Evolutionary conservation across 371 early-diverging fungal genomes (phyloP).

Genomic region (Syncephalis fuscata): DNA sequence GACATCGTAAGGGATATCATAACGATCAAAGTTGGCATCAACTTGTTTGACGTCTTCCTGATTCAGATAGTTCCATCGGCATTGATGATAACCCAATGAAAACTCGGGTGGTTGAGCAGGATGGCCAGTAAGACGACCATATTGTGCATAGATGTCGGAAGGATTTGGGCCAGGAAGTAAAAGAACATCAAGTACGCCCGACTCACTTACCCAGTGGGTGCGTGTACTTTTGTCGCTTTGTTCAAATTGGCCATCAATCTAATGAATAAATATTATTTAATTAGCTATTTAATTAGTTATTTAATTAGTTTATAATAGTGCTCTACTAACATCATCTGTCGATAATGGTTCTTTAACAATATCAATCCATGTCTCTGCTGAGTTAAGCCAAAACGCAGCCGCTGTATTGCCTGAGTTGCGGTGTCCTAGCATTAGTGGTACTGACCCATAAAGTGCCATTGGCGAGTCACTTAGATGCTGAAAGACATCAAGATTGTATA

Average conservation of each 20-base stretch:
- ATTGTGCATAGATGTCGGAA: constrained; percentile 52
- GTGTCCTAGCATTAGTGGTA: constrained; percentile 89
- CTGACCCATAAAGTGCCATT: constrained; percentile 89
- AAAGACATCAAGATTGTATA: constrained; percentile 96
- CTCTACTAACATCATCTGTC: neutral
- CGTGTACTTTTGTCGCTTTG: constrained; percentile 18
- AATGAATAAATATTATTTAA: too few relatives aligned
- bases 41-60: constrained; percentile 68
- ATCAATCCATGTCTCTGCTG: constrained; percentile 96
- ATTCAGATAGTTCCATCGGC: constrained; percentile 85
- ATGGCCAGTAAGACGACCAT: constrained; percentile 59
- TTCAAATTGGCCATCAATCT: neutral
- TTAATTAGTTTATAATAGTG: neutral
- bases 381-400: constrained; percentile 82
- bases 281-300: too few relatives aligned
- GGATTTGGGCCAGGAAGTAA: constrained; percentile 72
- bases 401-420: constrained; percentile 29
- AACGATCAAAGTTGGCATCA: constrained; percentile 59
- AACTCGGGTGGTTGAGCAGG: constrained; percentile 80
- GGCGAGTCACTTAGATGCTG: constrained; percentile 88
- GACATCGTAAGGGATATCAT: constrained; percentile 85
- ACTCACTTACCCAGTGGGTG: constrained; percentile 91
- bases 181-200: constrained; percentile 79
- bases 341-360: constrained; percentile 27
- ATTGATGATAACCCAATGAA: constrained; percentile 85